Evolutionary conservation across 352 stramenopile species (phyloP), one percentile per base, ranked within the genome.

Genomic region (Globisporangium cederbergense): DNA sequence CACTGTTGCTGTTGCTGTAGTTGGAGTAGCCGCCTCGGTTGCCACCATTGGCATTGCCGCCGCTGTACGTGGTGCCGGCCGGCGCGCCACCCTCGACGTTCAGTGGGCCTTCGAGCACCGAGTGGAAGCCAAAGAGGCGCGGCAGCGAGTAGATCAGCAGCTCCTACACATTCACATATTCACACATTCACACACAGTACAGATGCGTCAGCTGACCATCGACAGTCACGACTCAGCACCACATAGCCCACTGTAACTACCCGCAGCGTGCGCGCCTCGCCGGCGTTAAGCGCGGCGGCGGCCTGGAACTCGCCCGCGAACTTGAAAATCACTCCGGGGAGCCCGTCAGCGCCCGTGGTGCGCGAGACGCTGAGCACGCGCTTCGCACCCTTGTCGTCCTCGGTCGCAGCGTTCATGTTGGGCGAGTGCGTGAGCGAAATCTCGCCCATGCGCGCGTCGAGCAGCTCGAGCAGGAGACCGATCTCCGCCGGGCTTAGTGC

Each of bases 131-230:
- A 51, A 84, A 83, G 38, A 95, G 61, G 36, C 82, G 82, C 36
- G 86, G 86, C 42, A 95, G 71, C 46, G 83, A 91, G 73, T 91
- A 95, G 47, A 70, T 74, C 43, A 95, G 71, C 46, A 95, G 71
- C 64, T 95, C 86, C 74, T 89, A 62, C 25, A 47, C 0, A 28
- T 28, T 28, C 25, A 18, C 10, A 67, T 14, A 74, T 40, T 55
- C 69, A 25, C 1, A 4, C 1, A 59, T 28, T 28, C 25, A 28
- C 13, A 50, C 30, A 52, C 14, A 9, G 34, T 1, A n/a, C 22
- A 20, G 20, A 36, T 54, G 28, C 8, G 22, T 36, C 11, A 54
- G 22, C 10, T 36, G 22, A 36, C 14, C 11, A 54, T 28, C 4
- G 25, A 28, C 25, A 28, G 25, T 28, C 25, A 28, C 1, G 25